Percentiles rank a stretch among this genome's conserved stretches.
These are phyloP conservation scores for Blumeria hordei DNA, from an alignment of 2,329 filamentous ascomycete species.

Conservation along the genomic window DNA sequence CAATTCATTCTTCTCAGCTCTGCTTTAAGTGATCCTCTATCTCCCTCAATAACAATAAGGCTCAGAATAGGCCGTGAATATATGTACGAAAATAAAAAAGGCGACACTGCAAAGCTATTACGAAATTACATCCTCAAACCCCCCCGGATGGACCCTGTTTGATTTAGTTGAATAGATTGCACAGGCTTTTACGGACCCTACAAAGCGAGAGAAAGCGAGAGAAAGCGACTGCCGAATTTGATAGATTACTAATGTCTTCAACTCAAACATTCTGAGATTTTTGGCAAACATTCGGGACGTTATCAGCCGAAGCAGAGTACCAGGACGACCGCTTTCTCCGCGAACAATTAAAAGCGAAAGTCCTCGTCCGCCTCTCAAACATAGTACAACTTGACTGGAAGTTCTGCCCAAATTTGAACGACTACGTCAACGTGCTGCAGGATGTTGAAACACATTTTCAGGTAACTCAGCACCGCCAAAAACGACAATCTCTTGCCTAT, in stretches of 20 bases:
- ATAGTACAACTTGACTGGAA: not conserved
- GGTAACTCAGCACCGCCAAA: not conserved
- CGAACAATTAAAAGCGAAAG: not conserved
- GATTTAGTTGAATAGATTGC: not conserved
- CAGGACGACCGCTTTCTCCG: not conserved
- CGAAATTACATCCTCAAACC: not conserved
- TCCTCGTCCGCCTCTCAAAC: not conserved
- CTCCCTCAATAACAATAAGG: too few species aligned
- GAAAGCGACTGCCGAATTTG: not conserved
- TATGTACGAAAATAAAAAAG: not conserved
- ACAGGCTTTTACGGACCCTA: not conserved
- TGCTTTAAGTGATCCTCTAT: too few species aligned
- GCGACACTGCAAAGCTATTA: not conserved
- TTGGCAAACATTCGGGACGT: not conserved
- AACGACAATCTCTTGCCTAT: not conserved
- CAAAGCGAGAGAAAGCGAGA: not conserved
- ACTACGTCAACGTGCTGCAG: not conserved
- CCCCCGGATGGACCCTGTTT: not conserved
- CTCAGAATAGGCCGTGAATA: too few species aligned
- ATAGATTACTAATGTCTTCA: not conserved
- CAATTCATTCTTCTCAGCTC: too few species aligned
- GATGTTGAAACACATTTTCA: not conserved
- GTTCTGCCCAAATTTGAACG: not conserved
- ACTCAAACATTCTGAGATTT: not conserved
- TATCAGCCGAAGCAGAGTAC: not conserved